Base-by-base conservation (phyloP, 441 rosid species). In the Omphalea diandra region DNA sequence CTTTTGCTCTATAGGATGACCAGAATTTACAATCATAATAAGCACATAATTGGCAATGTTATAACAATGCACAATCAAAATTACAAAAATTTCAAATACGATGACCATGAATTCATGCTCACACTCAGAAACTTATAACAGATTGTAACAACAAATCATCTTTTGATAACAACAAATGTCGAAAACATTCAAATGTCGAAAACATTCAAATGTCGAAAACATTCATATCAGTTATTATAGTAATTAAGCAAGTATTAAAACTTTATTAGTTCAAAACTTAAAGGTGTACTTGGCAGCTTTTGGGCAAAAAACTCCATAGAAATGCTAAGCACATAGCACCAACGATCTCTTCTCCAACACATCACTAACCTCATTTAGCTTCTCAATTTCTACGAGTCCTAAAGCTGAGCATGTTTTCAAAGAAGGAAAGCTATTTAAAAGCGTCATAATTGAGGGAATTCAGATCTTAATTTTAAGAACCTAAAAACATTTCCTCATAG, bases 1-100 rank as follows among this genome's bases (percentile, higher is more conserved):
- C 87, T 83, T 91, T 83, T 82, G 90, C 83, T 91, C 98, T 94
- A 85, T 83, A 84, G 20, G 35, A 26, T 26, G 22, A 68, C 50
- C 70, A 53, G 60, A 4, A 29, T 44, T 57, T 32, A 41, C 14
- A 44, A 56, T 53, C 26, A 68, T n/a, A 55, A 56, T n/a, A 41
- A 43, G 22, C 55, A 59, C 11, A 14, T 20, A 15, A 31, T 29
- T 17, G 33, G 26, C 35, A n/a, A 26, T 26, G 33, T 38, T 24
- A 14, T 22, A n/a, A 65, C 32, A n/a, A 49, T 32, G 9, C 40
- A n/a, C 20, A 12, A 50, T 24, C 46, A 65, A 65, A 33, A 50
- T 24, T 22, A n/a, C n/a, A n/a, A 22, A 41, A 50, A 38, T 5
- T 32, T 49, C n/a, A n/a, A n/a, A 22, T 35, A 66, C 5, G 32